Evolutionary conservation across 345 rosid genomes (phyloP), one percentile per base, ranked within the genome.

Genomic region (Clausena lansium): DNA sequence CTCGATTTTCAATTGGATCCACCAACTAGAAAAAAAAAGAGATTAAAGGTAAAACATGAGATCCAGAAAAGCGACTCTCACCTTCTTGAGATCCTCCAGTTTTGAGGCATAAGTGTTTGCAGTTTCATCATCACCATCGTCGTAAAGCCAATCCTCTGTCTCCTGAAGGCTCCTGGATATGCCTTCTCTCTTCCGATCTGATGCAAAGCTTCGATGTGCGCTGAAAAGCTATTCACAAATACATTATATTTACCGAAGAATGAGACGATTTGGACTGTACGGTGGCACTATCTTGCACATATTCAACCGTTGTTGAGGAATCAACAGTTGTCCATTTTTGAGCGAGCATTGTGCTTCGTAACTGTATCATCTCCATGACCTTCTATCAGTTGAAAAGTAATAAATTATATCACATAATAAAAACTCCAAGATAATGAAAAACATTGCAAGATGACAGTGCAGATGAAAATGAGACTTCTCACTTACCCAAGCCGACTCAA

Each of bases 91-190:
- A 76, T 83, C 87, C 54, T 82, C 80, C 73, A 89, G 72, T 76
- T 87, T 89, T 47, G 76, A 66, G 65, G 74, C 50, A 72, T 89
- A 89, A 64, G 88, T 74, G 60, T 74, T 83, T 79, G 81, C 89
- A 75, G 91, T 83, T 82, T 89, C 92, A 78, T 89, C 89, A 25
- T 86, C 89, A 55, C 91, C 89, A 25, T 89, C 91, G 1, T 85
- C 87, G 50, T 89, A 89, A 80, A 89, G 92, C 92, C 92, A 89
- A 62, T 89, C 92, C 75, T 89, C 85, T 1, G 92, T 86, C 85
- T 87, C 86, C 70, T 89, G 87, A 7, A 89, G 84, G 77, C 80
- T 87, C 79, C 77, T 84, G 74, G 91, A 84, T 45, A 87, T 82
- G 28, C 83, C 88, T 65, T 89, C 91, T 77, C 85, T 86, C 85